Evolutionary conservation across 1,139 yeast genomes (phyloP), one percentile per base, ranked within the genome.

Genomic region (Geotrichum aggregatum): DNA sequence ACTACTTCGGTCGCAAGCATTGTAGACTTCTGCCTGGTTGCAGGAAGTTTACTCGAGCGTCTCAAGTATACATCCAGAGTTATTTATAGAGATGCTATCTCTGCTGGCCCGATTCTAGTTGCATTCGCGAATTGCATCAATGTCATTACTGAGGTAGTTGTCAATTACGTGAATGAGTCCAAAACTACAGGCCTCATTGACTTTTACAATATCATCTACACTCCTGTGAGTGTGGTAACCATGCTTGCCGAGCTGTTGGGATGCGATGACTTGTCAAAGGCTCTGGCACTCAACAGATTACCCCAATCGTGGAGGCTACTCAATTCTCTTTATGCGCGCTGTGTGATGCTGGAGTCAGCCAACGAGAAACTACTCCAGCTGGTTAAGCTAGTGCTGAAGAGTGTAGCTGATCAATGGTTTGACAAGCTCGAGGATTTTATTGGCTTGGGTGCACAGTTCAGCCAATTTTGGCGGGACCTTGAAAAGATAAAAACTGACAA

Each of bases 221-320:
- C 44, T 22, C 63, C 64, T 1, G 56, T 56, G 38, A 49, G 52
- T 5, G 52, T 63, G 18, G 56, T 63, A 2, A 53, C 56, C 10
- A 55, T 58, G 34, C 56, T 66, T 13, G 61, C 69, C 6, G 53
- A 60, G 22, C 55, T 67, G 6, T 55, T 67, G 14, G 71, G 71
- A 1, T 67, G 71, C 49, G 62, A 59, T 3, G 64, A 67, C 45
- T 45, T 65, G 16, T 26, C 56, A 1, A 34, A 39, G n/a, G 52
- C 61, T 1, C 59, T 65, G 2, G 47, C 52, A 6, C 54, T 67
- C 16, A 54, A 56, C 11, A 39, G 59, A 10, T 54, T 67, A 7
- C 71, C 71, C 0, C 10, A 55, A 10, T 56, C 68, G 0, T 52
- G 54, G 39, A 54, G 49, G 11, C 55, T 67, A 11, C 59, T 67